Evolutionary conservation across 805 yeast species (phyloP), one percentile per base, ranked within the genome.

Genomic region (Ogataea methylovora): DNA sequence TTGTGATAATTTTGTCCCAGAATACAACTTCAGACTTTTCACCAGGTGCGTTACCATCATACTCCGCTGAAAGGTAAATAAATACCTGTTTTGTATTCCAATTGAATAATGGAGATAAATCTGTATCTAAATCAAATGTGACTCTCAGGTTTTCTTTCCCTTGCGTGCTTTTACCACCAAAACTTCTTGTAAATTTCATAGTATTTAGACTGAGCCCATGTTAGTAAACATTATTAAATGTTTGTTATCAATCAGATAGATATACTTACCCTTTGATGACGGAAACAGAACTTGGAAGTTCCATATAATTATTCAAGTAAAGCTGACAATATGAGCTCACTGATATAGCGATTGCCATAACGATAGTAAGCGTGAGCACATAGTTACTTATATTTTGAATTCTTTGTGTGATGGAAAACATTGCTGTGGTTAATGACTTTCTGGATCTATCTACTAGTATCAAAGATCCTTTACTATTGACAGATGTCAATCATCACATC

Each of bases 11-110:
- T 44, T 72, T 72, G 60, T 90, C 97, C 98, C 98, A 90, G 51
- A 84, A 78, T 0, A 90, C 82, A 25, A 88, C 84, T 56, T 79
- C 82, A 2, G 40, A 60, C 46, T 38, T 60, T 53, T 39, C 51
- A 31, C 36, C 57, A 11, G 24, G 38, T 17, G 41, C 43, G 40
- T 27, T 42, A 10, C 76, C 76, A 13, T 66, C 63, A 48, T 88
- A 88, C 51, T 85, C 90, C 2, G 94, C 95, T 3, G 94, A 84
- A 42, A 92, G 65, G 50, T 90, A 92, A 5, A 81, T 84, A 50
- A 92, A 90, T n/a, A 90, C 77, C 58, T 90, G 97, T 54, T 90
- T 90, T 10, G 98, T 92, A 60, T 90, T 92, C 96, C 97, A 90
- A 58, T 83, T 87, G 71, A 88, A 88, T 34, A 92, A 67, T 2